Evolutionary conservation across 768 basidiomycete genomes (phyloP).

Genomic region (Brasilioporus rufonigricans): DNA sequence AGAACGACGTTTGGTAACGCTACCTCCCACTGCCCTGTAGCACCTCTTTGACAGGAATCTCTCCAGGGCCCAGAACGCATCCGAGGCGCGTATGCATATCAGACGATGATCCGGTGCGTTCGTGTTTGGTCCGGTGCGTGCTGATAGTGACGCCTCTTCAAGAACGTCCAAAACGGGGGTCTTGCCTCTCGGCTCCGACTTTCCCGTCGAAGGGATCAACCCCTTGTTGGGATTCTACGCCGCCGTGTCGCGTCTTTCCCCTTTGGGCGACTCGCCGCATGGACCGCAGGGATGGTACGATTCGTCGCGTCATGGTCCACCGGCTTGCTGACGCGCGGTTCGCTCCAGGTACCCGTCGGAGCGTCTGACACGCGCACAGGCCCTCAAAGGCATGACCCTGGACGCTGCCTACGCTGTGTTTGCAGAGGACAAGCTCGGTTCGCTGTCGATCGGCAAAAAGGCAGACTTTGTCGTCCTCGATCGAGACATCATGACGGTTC

Average conservation of each 20-base stretch:
- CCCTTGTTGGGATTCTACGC: slow-evolving; percentile 91
- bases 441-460: slow-evolving; percentile 70
- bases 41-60: background rate
- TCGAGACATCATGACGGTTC: slow-evolving; percentile 72
- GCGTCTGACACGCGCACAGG: slow-evolving; percentile 74
- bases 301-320: background rate
- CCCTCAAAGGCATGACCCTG: slow-evolving; percentile 87
- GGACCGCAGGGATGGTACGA: slow-evolving; percentile 79
- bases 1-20: slow-evolving; percentile 65
- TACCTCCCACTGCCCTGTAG: slow-evolving; percentile 1
- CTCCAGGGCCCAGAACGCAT: slow-evolving; percentile 77
- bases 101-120: slow-evolving; percentile 67
- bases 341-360: slow-evolving; percentile 69
- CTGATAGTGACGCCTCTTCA: background rate
- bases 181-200: slow-evolving; percentile 88
- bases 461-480: slow-evolving; percentile 89
- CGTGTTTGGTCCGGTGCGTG: background rate
- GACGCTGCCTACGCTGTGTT: slow-evolving; percentile 90
- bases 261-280: slow-evolving; percentile 76
- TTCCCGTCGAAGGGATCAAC: slow-evolving; percentile 90
- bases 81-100: slow-evolving; percentile 88
- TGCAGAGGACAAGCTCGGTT: slow-evolving; percentile 67
- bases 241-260: slow-evolving; percentile 70
- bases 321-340: background rate
- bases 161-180: slow-evolving; percentile 52